These are phyloP conservation scores for Diaporthe sp. DNA, from an alignment of 2,329 filamentous ascomycete species.

Conservation along the genomic window DNA sequence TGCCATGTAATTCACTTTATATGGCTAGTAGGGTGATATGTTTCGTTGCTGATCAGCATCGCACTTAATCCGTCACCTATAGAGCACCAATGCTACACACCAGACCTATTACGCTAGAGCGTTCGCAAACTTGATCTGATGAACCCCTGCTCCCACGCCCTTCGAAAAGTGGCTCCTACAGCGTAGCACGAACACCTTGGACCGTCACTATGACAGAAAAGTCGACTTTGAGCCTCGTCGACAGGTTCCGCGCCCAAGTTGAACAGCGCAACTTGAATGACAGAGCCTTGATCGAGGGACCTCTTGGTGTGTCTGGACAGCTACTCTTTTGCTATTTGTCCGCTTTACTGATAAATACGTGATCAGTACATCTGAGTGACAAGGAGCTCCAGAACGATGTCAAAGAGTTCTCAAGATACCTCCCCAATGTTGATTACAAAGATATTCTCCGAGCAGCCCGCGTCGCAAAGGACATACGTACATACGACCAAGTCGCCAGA, in stretches of 20 bases:
- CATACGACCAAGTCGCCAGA: slow-evolving; percentile 56
- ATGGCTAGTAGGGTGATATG: background rate
- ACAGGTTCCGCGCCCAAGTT: slow-evolving; percentile 15
- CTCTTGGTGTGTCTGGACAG: slow-evolving; percentile 29
- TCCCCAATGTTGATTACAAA: slow-evolving; percentile 49
- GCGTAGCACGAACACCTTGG: background rate
- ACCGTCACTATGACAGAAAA: slow-evolving; percentile 8
- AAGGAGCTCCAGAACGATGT: slow-evolving; percentile 55
- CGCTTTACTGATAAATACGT: slow-evolving; percentile 39
- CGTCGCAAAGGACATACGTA: slow-evolving; percentile 56
- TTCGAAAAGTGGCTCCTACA: background rate
- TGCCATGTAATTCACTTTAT: background rate
- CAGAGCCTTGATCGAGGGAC: slow-evolving; percentile 34
- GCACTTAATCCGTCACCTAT: background rate
- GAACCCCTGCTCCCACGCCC: background rate
- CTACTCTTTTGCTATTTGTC: too few relatives aligned
- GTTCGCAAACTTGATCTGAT: slow-evolving; percentile 10
- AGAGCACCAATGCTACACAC: background rate
- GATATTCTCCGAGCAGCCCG: slow-evolving; percentile 55
- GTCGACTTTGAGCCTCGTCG: background rate
- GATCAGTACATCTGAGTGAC: slow-evolving; percentile 54
- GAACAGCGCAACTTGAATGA: slow-evolving; percentile 37
- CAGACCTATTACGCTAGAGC: slow-evolving; percentile 1
- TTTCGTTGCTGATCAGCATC: background rate
- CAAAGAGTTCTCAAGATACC: slow-evolving; percentile 48